Base-by-base conservation (phyloP, 176 grass and related monocot genomes). In the Cocos nucifera region DNA sequence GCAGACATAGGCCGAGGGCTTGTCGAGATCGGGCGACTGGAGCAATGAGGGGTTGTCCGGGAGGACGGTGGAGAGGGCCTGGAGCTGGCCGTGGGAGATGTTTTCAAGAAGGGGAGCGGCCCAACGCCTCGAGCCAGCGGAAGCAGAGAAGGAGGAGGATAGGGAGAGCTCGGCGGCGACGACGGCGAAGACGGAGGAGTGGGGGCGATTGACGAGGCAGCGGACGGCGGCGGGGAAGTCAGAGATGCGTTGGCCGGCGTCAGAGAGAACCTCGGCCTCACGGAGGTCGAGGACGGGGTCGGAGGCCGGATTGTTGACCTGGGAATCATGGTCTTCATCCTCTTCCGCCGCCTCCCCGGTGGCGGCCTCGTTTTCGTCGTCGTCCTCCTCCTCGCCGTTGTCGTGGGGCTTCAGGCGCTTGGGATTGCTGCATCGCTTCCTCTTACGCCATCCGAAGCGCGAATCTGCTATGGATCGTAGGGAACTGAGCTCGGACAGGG, bases 61-160 rank as follows among this genome's bases (percentile, higher is more conserved):
- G 39, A 85, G 84, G 78, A 89, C 67, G 22, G 71, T 75, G 5
- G 94, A 88, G 10, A 83, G 19, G 17, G 86, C 79, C 78, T 98
- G 94, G 27, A 89, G 77, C 61, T 98, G 94, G 19, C 94, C 94
- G 20, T 98, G 74, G 14, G 94, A 93, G 53, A 98, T 85, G 80
- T 93, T 98, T 79, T 98, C 94, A 15, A 98, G 62, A 49, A 70
- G 64, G 5, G 70, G 28, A 6, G 66, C 14, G 54, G 65, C 32
- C 6, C 51, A 59, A 1, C 10, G 35, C 9, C 35, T 44, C 35
- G 10, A 12, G 35, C 35, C 35, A 1, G 10, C 9, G 35, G 35
- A 44, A 44, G 9, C 35, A 44, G 59, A 48, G 5, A 21, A 58
- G 0, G 50, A 32, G 15, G 58, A 8, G 14, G 18, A 62, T 1